A percentile compares a stretch with the other conserved stretches of the same genome.
phyloP scores from a whole-genome alignment of 441 rosid species.

The Populus hybrid region DNA sequence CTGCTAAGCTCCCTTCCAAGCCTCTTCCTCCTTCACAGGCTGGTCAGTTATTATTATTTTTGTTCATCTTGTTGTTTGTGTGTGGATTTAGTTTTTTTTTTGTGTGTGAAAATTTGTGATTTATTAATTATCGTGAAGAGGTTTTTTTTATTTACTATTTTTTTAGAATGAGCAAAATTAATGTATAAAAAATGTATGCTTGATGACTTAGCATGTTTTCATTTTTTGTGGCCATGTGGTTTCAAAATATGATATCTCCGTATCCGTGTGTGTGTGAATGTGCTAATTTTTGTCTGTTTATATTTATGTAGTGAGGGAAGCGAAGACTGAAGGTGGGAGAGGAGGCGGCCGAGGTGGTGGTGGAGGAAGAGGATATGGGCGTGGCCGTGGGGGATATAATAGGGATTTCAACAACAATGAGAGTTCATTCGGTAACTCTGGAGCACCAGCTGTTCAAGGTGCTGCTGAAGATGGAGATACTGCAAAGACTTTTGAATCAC shows the following conservation, averaged over 20 bases:
- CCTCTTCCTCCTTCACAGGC: constrained; percentile 73
- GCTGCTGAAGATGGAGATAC: constrained; percentile 56
- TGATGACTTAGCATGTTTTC: not conserved
- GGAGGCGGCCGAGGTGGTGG: constrained; percentile 59
- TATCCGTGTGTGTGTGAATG: not conserved
- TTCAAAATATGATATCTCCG: not conserved
- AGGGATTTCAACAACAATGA: constrained; percentile 33
- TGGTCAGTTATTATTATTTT: constrained; percentile 33
- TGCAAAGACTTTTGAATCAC: constrained; percentile 57
- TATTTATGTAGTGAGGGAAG: constrained; percentile 44
- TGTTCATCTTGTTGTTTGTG: not conserved
- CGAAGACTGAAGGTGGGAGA: constrained; percentile 43
- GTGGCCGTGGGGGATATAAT: constrained; percentile 51
- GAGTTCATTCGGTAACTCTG: constrained; percentile 23
- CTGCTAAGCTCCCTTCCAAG: constrained; percentile 63
- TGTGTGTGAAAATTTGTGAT: not conserved
- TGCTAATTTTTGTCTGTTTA: not conserved
- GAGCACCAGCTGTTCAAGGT: constrained; percentile 33
- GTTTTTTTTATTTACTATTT: not conserved
- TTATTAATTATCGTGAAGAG: not conserved
- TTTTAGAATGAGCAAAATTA: too few species aligned
- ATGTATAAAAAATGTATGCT: not conserved
- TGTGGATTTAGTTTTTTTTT: not conserved
- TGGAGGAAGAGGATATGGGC: constrained; percentile 48
- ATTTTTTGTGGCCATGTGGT: not conserved